Evolutionary conservation across 306 rosid species (phyloP), one percentile per base, ranked within the genome.

Genomic region (Argentina anserina): DNA sequence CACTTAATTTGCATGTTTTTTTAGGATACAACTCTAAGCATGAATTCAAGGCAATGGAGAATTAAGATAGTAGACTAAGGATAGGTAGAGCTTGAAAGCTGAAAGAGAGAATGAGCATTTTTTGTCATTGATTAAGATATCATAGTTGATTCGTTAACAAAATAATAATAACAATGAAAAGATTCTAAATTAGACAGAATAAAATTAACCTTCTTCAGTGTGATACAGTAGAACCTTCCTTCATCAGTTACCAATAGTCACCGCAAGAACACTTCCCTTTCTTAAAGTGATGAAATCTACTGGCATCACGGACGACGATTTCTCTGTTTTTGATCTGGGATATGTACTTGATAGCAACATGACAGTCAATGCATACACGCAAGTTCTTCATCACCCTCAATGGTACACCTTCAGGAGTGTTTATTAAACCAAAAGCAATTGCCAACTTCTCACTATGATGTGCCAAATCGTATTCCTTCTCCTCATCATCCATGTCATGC

Each of bases 401-500:
- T 6, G 95, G 96, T 73, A 79, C 75, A 53, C 89, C 82, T 42
- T 69, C 81, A 15, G 85, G 88, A 49, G 75, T 84, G 78, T 36
- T 91, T 90, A 91, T 81, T 60, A 91, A 68, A 34, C 90, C 96
- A 81, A 94, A 94, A 73, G 89, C 91, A 81, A 91, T 70, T 25
- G 97, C 97, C 74, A 94, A 81, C 75, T 88, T 94, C 81, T 94
- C 99, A 76, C 97, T 89, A 76, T 89, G 95, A 53, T 88, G 89
- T 20, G 91, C 81, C 85, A 93, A 84, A 70, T 81, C 77, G 69
- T 87, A 77, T 78, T 91, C 97, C 84, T 91, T 91, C 84, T 91
- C 96, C 85, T 93, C 97, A 29, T 78, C 81, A 75, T 93, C 97
- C 97, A 87, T 91, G 83, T 93, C 98, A 77, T 89, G 89, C 83